Conservation (phyloP, 345 rosid genomes). For the Viola odorata region DNA sequence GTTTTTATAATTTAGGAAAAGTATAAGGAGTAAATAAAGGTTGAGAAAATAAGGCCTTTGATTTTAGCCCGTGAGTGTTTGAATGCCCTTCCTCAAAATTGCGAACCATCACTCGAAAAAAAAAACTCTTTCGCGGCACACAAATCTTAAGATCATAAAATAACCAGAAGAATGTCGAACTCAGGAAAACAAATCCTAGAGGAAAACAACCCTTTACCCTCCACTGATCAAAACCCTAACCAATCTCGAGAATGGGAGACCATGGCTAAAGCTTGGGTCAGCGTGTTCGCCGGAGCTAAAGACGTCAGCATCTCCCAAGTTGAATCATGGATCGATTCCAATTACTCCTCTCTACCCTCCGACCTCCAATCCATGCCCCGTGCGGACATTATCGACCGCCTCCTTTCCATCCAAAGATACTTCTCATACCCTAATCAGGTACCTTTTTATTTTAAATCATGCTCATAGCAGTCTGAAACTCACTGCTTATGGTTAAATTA, state of each 20-base stretch:
- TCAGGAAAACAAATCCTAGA: slow-evolving; percentile 15
- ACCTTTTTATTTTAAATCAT: slow-evolving; percentile 2
- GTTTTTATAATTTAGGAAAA: too few species aligned
- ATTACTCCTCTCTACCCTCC: slow-evolving; percentile 49
- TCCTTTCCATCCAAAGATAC: slow-evolving; percentile 74
- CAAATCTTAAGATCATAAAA: background rate
- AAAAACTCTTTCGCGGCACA: background rate
- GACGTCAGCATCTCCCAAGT: slow-evolving; percentile 59
- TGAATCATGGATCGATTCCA: slow-evolving; percentile 84
- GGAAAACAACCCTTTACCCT: slow-evolving; percentile 3
- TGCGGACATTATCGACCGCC: slow-evolving; percentile 64
- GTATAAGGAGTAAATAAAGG: too few species aligned
- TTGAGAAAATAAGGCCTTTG: too few species aligned
- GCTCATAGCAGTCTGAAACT: background rate
- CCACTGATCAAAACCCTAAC: slow-evolving; percentile 25
- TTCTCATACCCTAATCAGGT: slow-evolving; percentile 52
- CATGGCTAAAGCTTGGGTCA: slow-evolving; percentile 83
- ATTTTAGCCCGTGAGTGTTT: too few species aligned
- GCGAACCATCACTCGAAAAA: too few species aligned
- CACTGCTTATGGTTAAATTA: background rate
- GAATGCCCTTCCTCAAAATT: too few species aligned
- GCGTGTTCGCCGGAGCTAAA: slow-evolving; percentile 79
- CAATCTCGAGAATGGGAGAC: slow-evolving; percentile 87
- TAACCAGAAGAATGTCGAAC: slow-evolving; percentile 2
- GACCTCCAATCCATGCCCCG: slow-evolving; percentile 82